A percentile compares a stretch with the other conserved stretches of the same genome.
phyloP scores from a whole-genome alignment of 164 flowering plant genomes.

The Amborella trichopoda region DNA sequence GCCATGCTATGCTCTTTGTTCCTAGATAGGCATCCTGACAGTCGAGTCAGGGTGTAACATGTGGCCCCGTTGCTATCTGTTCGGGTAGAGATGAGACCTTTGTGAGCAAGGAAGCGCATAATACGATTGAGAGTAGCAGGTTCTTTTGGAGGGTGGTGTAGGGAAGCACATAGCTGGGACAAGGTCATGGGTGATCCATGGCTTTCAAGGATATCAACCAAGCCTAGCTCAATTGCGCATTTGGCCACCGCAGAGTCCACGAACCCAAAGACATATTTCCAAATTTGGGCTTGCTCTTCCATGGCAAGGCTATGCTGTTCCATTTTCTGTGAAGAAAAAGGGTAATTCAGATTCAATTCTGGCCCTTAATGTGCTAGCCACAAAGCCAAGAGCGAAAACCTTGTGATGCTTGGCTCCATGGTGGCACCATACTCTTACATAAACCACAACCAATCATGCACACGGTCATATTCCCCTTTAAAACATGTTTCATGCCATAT shows the following conservation, averaged over 20 bases:
- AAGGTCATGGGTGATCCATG: constrained; percentile 28
- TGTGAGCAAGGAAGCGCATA: constrained; percentile 32
- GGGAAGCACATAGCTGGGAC: constrained; percentile 22
- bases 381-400: no score
- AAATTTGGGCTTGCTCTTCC: constrained; percentile 31
- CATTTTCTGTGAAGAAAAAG: no score
- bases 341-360: no score
- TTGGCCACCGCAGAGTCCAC: constrained; percentile 32
- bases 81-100: neutral
- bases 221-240: constrained; percentile 54
- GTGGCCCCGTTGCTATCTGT: neutral
- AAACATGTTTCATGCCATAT: no score
- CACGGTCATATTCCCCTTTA: no score
- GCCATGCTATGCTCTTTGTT: constrained; percentile 3
- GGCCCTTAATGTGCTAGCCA: no score
- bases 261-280: constrained; percentile 43
- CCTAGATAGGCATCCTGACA: constrained; percentile 4
- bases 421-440: no score
- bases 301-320: no score
- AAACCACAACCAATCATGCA: no score
- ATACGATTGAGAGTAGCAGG: constrained; percentile 29
- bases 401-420: no score
- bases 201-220: constrained; percentile 36
- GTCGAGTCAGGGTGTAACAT: constrained; percentile 1
- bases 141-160: constrained; percentile 22